A percentile compares a stretch with the other conserved stretches of the same genome.
phyloP scores from a whole-genome alignment of 768 basidiomycete species.

The Baorangia bicolor region DNA sequence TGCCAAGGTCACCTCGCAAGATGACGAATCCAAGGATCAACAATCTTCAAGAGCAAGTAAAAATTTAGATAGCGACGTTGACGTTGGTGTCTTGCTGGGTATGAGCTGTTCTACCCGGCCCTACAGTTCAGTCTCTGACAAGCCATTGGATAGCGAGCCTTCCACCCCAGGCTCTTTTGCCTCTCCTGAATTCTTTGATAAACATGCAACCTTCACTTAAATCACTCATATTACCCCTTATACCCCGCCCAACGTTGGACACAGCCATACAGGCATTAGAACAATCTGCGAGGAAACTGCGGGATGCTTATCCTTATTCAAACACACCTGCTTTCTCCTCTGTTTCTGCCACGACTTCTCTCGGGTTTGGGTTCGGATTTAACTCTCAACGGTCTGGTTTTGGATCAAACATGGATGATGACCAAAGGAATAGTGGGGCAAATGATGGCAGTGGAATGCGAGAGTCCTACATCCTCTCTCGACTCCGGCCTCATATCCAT shows the following conservation, averaged over 20 bases:
- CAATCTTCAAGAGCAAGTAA: constrained; percentile 51
- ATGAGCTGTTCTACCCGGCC: constrained; percentile 25
- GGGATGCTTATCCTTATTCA: constrained; percentile 84
- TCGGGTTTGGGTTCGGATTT: constrained; percentile 31
- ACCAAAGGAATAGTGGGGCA: constrained; percentile 18
- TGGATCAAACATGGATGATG: constrained; percentile 31
- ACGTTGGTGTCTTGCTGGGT: constrained; percentile 82
- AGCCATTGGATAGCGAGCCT: constrained; percentile 58
- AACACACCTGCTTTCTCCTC: constrained; percentile 38
- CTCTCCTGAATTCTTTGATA: constrained; percentile 68
- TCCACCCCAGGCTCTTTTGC: constrained; percentile 73
- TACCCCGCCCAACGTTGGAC: constrained; percentile 82
- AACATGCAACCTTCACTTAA: constrained; percentile 70
- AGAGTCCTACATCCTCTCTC: constrained; percentile 73
- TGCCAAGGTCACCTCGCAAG: constrained; percentile 33
- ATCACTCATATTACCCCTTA: constrained; percentile 66
- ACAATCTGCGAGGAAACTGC: constrained; percentile 67
- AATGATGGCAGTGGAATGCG: constrained; percentile 64
- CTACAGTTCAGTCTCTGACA: constrained; percentile 6
- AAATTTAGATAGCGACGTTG: constrained; percentile 47
- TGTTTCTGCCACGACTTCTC: constrained; percentile 34
- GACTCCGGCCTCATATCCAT: constrained; percentile 69
- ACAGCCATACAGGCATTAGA: constrained; percentile 68
- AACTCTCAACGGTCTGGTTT: constrained; percentile 29
- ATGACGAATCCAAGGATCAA: constrained; percentile 39